Percentiles rank a stretch among this genome's conserved stretches.
These are phyloP conservation scores for Grammothele lineata DNA, from an alignment of 768 basidiomycete species.

Conservation along the genomic window DNA sequence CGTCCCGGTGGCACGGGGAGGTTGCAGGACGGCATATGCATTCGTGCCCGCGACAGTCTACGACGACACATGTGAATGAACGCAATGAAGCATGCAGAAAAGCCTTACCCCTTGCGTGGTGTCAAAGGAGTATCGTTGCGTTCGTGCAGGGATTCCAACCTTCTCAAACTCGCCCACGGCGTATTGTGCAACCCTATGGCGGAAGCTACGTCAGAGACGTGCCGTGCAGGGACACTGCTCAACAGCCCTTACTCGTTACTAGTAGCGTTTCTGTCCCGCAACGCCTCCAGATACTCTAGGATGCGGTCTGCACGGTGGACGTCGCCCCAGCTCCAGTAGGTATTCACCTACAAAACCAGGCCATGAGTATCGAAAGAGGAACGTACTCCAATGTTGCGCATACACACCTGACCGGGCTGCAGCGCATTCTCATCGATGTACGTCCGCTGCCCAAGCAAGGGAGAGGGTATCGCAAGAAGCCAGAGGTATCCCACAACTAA, in stretches of 20 bases:
- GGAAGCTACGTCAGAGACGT: neutral
- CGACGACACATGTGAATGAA: neutral
- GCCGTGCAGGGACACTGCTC: neutral
- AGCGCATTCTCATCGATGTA: slow-evolving; percentile 97
- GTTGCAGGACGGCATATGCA: slow-evolving; percentile 74
- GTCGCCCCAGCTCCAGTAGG: slow-evolving; percentile 88
- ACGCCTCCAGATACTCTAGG: slow-evolving; percentile 59
- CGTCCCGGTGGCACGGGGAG: slow-evolving; percentile 88
- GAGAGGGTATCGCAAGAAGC: slow-evolving; percentile 73
- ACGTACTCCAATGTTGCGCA: neutral
- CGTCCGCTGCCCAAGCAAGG: slow-evolving; percentile 57
- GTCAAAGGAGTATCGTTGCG: slow-evolving; percentile 62
- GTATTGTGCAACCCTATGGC: slow-evolving; percentile 64
- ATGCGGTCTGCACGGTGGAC: slow-evolving; percentile 86
- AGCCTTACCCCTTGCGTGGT: slow-evolving; percentile 47
- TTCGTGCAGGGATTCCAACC: slow-evolving; percentile 67
- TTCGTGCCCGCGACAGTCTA: slow-evolving; percentile 67
- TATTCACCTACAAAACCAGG: slow-evolving; percentile 61
- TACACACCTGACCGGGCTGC: slow-evolving; percentile 79
- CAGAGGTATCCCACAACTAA: slow-evolving; percentile 72
- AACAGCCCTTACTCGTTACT: slow-evolving; percentile 58
- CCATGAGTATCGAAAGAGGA: neutral
- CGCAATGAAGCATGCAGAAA: neutral
- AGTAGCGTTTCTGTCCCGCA: slow-evolving; percentile 60
- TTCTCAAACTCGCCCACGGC: slow-evolving; percentile 64